Evolutionary conservation across 2,329 filamentous ascomycete genomes (phyloP).

Genomic region (Calonectria pteridis): DNA sequence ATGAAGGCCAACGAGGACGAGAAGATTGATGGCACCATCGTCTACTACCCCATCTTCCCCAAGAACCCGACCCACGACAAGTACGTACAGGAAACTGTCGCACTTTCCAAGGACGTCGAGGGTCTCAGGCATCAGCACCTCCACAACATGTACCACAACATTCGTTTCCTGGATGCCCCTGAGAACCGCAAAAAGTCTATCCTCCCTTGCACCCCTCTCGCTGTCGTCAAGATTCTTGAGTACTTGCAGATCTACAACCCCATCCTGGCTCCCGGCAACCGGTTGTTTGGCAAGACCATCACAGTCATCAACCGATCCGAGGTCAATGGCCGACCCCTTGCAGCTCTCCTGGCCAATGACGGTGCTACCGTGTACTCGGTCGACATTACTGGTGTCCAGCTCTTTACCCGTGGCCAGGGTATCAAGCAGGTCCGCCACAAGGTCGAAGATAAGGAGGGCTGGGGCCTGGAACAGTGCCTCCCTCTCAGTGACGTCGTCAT

Average conservation of each 20-base stretch:
- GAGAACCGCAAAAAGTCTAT: constrained; percentile 87
- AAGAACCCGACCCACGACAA: constrained; percentile 86
- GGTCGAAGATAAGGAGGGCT: constrained; percentile 84
- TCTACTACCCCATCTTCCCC: constrained; percentile 97
- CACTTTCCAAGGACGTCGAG: constrained; percentile 93
- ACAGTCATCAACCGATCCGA: constrained; percentile 97
- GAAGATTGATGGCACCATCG: constrained; percentile 87
- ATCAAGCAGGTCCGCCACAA: constrained; percentile 89
- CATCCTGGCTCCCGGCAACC: constrained; percentile 91
- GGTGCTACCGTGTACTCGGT: constrained; percentile 96
- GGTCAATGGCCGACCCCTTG: constrained; percentile 93
- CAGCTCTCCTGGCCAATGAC: constrained; percentile 94
- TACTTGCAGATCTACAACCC: constrained; percentile 97
- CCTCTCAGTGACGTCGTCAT: constrained; percentile 95
- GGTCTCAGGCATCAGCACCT: constrained; percentile 94
- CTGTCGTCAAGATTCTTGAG: constrained; percentile 97
- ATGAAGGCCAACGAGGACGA: constrained; percentile 85
- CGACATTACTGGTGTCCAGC: constrained; percentile 90
- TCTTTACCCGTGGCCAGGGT: constrained; percentile 91
- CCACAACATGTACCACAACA: constrained; percentile 99
- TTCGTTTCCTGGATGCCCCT: constrained; percentile 89
- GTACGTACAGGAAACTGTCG: constrained; percentile 95
- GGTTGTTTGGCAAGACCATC: constrained; percentile 92
- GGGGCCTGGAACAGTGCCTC: constrained; percentile 83
- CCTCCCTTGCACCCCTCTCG: constrained; percentile 93